Base-by-base conservation (phyloP, 768 basidiomycete species). In the Asterophora lycoperdoides region DNA sequence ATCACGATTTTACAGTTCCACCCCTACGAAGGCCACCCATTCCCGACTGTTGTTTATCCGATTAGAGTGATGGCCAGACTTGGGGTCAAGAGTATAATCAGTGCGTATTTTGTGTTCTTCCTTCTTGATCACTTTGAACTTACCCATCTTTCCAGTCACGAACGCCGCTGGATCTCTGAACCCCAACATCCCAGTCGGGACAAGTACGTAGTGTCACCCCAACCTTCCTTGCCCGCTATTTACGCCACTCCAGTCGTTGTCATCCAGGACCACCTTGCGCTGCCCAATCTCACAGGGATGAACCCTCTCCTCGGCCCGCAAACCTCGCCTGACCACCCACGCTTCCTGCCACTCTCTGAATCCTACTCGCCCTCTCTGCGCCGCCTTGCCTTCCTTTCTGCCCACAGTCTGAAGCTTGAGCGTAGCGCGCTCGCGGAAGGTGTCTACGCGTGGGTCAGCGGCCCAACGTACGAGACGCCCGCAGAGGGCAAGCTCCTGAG, bases 111-210 rank as follows among this genome's bases (percentile, higher is more conserved):
- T 42, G 19, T 20, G 26, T 18, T 5, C 23, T 23, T 6, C 23
- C 23, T 23, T 23, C 23, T 23, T 23, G 3, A 3, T 23, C 23
- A 23, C 6, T 23, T 23, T 23, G 3, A 6, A 30, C 43, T 18
- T 40, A 9, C 3, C 13, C 17, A 14, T 26, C 23, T 41, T 23
- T 17, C 13, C 57, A 92, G 89, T 93, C 40, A 94, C 92, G 34
- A 95, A 94, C 64, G 93, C 92, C 9, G 80, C 90, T 14, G 92
- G 92, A 14, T 84, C 84, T 3, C 72, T 95, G 6, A 90, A 89
- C 59, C 80, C 84, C 4, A 55, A 69, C 7, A 77, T 90, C 51
- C 72, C 82, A 13, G 84, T 91, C 30, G 92, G 93, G 55, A 92
- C 90, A 5, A 86, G 89, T 91, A 60, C 52, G 84, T 55, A 14